Conservation (phyloP, 2,329 filamentous ascomycete genomes). For the Monilinia polystroma region DNA sequence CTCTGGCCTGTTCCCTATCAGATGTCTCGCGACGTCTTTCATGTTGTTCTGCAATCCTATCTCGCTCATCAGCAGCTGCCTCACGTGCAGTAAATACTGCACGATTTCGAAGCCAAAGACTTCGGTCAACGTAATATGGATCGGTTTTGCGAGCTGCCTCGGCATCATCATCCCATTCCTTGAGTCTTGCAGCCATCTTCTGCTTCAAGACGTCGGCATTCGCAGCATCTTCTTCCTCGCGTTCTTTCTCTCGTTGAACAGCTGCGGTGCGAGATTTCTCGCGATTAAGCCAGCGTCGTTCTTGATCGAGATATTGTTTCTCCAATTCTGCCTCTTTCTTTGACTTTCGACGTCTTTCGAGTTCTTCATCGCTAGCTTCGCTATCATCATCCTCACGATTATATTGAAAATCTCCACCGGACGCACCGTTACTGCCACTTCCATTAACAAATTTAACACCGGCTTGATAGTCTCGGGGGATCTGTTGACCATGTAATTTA, state of each 20-base stretch:
- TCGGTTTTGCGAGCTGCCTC: constrained; percentile 71
- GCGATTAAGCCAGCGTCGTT: constrained; percentile 86
- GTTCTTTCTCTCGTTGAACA: constrained; percentile 77
- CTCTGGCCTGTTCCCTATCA: constrained; percentile 74
- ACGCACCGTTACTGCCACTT: constrained; percentile 61
- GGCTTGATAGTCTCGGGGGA: constrained; percentile 71
- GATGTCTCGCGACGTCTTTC: constrained; percentile 69
- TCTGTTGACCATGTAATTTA: constrained; percentile 60
- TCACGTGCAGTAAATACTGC: constrained; percentile 72
- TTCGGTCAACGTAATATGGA: constrained; percentile 84
- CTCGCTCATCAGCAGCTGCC: constrained; percentile 73
- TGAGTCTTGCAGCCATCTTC: constrained; percentile 68
- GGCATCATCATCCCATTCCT: constrained; percentile 86
- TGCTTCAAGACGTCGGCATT: constrained; percentile 62
- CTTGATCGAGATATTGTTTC: constrained; percentile 78
- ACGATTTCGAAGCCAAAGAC: constrained; percentile 81
- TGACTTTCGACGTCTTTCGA: constrained; percentile 68
- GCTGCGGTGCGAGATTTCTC: constrained; percentile 83
- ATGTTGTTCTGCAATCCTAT: constrained; percentile 74
- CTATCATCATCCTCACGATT: constrained; percentile 81
- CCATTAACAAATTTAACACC: constrained; percentile 83
- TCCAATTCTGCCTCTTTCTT: constrained; percentile 76
- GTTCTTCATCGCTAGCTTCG: constrained; percentile 81
- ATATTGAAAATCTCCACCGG: constrained; percentile 47
- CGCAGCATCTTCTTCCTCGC: constrained; percentile 72